A percentile compares a stretch with the other conserved stretches of the same genome.
Evolutionary conservation across 163 green algal genomes (phyloP).

Genomic region (Scenedesmus sp.): DNA sequence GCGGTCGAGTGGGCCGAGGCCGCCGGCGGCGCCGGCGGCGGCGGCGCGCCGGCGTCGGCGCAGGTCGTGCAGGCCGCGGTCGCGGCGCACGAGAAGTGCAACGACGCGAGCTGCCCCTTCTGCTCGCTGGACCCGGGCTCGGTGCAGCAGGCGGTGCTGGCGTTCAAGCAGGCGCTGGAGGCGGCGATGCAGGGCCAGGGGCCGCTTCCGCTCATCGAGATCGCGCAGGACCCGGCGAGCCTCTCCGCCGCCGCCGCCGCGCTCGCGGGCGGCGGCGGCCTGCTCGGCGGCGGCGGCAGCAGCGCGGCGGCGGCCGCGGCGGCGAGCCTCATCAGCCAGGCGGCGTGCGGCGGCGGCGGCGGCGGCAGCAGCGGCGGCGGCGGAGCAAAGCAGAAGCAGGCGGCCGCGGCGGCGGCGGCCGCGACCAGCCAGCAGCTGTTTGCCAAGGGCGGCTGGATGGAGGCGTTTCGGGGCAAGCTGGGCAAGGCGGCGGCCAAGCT

Average conservation of each 20-base stretch:
- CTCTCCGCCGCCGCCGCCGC: slow-evolving; percentile 31
- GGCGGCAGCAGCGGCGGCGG: slow-evolving; percentile 1
- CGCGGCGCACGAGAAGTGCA: slow-evolving; percentile 44
- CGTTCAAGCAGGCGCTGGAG: slow-evolving; percentile 39
- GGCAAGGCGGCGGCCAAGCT: slow-evolving; percentile 36
- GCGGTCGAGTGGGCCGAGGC: slow-evolving; percentile 34
- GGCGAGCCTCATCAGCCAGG: background rate
- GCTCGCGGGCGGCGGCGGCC: slow-evolving; percentile 19
- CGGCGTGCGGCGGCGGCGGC: background rate
- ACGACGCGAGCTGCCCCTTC: slow-evolving; percentile 38
- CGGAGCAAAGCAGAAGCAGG: background rate
- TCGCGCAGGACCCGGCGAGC: slow-evolving; percentile 22
- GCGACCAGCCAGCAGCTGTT: slow-evolving; percentile 42
- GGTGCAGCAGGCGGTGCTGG: slow-evolving; percentile 36
- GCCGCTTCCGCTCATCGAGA: slow-evolving; percentile 30
- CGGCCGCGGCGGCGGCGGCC: slow-evolving; percentile 3
- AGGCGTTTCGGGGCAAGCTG: slow-evolving; percentile 35
- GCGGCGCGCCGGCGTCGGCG: background rate
- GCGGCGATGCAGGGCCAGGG: slow-evolving; percentile 38
- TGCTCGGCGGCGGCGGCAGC: background rate
- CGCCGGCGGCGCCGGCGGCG: slow-evolving; percentile 1
- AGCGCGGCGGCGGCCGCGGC: background rate
- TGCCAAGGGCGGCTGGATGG: slow-evolving; percentile 37
- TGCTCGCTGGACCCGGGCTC: slow-evolving; percentile 36
- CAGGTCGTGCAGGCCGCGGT: slow-evolving; percentile 41